Conservation (phyloP, 768 basidiomycete species). For the Mrakia gelida region DNA sequence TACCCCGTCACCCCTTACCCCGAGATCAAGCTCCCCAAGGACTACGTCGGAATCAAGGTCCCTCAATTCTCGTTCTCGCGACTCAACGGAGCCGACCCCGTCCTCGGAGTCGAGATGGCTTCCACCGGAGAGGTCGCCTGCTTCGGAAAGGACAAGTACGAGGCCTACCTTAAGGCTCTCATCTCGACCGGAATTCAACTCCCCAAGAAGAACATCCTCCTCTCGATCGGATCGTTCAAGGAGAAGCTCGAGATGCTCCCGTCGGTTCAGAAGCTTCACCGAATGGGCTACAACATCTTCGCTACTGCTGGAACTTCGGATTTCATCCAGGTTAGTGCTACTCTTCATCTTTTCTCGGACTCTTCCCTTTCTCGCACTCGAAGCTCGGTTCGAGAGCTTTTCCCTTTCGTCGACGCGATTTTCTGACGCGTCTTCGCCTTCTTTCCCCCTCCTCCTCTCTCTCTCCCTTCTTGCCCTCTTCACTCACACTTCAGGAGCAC, state of each 20-base stretch:
- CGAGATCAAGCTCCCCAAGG: conserved; percentile 73
- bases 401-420: neutral
- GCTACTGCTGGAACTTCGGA: conserved; percentile 96
- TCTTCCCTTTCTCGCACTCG: neutral
- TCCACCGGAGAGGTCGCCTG: conserved; percentile 99
- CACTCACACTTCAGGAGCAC: conserved; percentile 62
- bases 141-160: conserved; percentile 95
- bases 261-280: conserved; percentile 88
- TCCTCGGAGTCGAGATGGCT: conserved; percentile 98
- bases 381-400: neutral
- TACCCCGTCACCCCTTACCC: conserved; percentile 87
- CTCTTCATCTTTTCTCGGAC: too few relatives aligned
- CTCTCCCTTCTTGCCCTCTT: neutral
- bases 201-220: conserved; percentile 95
- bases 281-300: conserved; percentile 91
- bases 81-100: conserved; percentile 92
- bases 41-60: conserved; percentile 98
- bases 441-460: neutral
- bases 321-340: conserved; percentile 59
- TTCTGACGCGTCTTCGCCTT: neutral
- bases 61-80: conserved; percentile 99
- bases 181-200: conserved; percentile 92
- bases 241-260: conserved; percentile 96
- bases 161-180: conserved; percentile 94
- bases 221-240: conserved; percentile 93